Evolutionary conservation across 768 basidiomycete species (phyloP), one percentile per base, ranked within the genome.

Genomic region (Kwoniella pini): DNA sequence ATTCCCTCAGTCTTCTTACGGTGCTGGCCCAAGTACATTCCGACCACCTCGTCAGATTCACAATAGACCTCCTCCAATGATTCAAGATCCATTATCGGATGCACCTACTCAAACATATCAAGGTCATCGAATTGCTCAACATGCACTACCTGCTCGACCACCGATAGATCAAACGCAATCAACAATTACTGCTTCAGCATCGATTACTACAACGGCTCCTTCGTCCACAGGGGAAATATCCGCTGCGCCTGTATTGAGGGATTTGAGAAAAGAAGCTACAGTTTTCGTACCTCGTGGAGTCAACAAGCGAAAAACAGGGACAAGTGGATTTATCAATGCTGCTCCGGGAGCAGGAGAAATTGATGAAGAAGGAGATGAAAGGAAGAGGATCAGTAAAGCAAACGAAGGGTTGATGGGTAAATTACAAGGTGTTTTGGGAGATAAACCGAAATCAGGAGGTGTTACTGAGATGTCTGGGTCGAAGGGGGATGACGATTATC

Each of bases 191-290:
- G 27, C 39, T 21, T 80, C 82, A 27, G 51, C 30, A n/a, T 52
- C 64, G 17, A 36, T 43, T 42, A 42, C 12, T 10, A 7, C 62
- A 69, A 24, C 64, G 78, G 13, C 44, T 12, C 19, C 40, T 38
- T n/a, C 51, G 17, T 48, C 28, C 28, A 80, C 84, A 6, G 91
- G 90, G 1, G 88, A 85, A 1, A 86, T 97, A 52, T 87, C 85
- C 21, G 92, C 93, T 2, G 91, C 82, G 44, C 91, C 96, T 3
- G 83, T 91, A 74, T 79, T 99, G 51, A 88, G 95, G 13, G 91
- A 99, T 79, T 82, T 98, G 62, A 91, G 93, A 81, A 93, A 91
- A 78, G 96, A 99, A 77, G 88, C 89, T 9, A 95, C 91, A 0
- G 86, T 89, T 0, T 98, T 99, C 70, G 85, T 97, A 3, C 96